Base-by-base conservation (phyloP, 306 rosid genomes). In the Quercus alba region DNA sequence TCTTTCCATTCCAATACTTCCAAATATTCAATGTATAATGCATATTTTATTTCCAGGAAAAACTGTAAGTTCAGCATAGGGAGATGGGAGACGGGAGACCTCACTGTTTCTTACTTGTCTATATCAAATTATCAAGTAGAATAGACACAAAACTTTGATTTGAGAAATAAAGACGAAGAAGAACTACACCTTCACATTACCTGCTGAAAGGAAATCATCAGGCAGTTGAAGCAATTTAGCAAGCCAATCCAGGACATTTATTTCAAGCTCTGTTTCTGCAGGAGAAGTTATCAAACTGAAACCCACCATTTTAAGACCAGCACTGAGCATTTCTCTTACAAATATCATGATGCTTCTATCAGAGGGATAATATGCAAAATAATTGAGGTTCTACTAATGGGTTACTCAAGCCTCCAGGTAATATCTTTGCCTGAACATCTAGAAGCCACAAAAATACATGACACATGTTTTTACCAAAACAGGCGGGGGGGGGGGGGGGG, bases 321-420 rank as follows among this genome's bases (percentile, higher is more conserved):
- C 98, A 82, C 99, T 95, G 28, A 93, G 91, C 99, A 95, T 95
- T 87, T 95, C 99, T 70, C 99, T 97, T 19, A 95, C 78, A 77
- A 93, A 91, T 73, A 97, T 97, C 20, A 97, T 97, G 59, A 91
- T 84, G 87, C 99, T 93, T 74, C 99, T 93, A 71, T 93, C 90
- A 51, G 93, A 83, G 77, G 99, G 99, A 83, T 86, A 93, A 87
- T 93, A 95, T 15, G 93, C 99, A 81, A 91, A 95, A 80, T 76
- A 93, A 78, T 88, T 95, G 13, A 98, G 99, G 85, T 98, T 95
- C 84, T 95, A 97, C 98, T 98, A 95, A 80, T 95, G 99, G 12
- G 99, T 93, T 51, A 93, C 97, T 79, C 99, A 11, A 41, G 46
- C 46, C 46, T 41, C 46, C 99, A 1, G 99, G 99, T 21, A 95